These are phyloP conservation scores for Pythium aquatile DNA, from an alignment of 352 stramenopile species.

Conservation along the genomic window DNA sequence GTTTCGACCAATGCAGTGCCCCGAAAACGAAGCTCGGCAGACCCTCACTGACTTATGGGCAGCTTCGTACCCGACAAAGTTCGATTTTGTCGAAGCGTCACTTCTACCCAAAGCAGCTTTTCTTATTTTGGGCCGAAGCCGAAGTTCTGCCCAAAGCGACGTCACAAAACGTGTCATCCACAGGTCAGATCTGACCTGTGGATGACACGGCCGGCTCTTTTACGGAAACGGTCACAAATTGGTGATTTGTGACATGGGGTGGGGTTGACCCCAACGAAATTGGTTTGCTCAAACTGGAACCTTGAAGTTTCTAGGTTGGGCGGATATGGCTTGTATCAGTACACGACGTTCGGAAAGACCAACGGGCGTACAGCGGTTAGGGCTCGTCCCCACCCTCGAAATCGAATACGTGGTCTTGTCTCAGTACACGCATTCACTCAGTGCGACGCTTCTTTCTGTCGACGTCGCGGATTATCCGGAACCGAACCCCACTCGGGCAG, in stretches of 20 bases:
- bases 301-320: not conserved
- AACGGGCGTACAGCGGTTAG: not conserved
- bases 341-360: not conserved
- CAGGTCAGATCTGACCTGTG: too few species aligned
- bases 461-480: constrained; percentile 17
- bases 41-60: too few species aligned
- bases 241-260: not conserved
- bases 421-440: not conserved
- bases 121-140: too few species aligned
- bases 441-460: constrained; percentile 8
- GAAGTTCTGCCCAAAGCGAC: too few species aligned
- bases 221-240: not conserved
- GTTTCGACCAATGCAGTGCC: too few species aligned
- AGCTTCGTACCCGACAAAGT: too few species aligned
- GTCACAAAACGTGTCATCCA: too few species aligned
- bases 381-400: constrained; percentile 9
- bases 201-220: too few species aligned
- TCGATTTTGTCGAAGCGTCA: too few species aligned
- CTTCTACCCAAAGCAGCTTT: too few species aligned
- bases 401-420: not conserved
- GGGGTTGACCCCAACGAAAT: not conserved
- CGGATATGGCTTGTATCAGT: not conserved
- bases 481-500: constrained; percentile 4
- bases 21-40: too few species aligned
- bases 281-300: constrained; percentile 7